Evolutionary conservation across 495 filamentous ascomycete genomes (phyloP).

Genomic region (Hypoxylon cercidicola): DNA sequence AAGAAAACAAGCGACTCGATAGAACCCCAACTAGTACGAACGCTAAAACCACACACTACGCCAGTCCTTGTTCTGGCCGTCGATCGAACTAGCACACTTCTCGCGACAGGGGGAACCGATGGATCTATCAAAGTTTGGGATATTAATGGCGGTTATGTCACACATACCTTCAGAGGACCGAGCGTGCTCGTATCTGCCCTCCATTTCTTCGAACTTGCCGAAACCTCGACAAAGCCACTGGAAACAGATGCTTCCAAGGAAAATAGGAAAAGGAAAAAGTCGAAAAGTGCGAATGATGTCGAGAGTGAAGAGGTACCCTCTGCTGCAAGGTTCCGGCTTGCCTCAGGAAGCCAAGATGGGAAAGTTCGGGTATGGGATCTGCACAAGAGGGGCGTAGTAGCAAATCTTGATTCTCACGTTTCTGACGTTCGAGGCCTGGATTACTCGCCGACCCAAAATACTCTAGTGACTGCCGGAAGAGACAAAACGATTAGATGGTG

Average conservation of each 20-base stretch:
- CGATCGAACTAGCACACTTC: slow-evolving; percentile 85
- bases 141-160: slow-evolving; percentile 87
- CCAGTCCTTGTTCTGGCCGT: slow-evolving; percentile 86
- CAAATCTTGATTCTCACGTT: slow-evolving; percentile 88
- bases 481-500: slow-evolving; percentile 95
- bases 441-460: slow-evolving; percentile 77
- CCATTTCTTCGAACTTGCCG: slow-evolving; percentile 84
- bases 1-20: slow-evolving; percentile 64
- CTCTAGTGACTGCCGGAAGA: slow-evolving; percentile 85
- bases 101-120: slow-evolving; percentile 92
- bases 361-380: slow-evolving; percentile 92
- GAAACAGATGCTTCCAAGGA: slow-evolving; percentile 43
- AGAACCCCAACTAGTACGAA: slow-evolving; percentile 74
- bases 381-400: slow-evolving; percentile 79
- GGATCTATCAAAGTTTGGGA: slow-evolving; percentile 97
- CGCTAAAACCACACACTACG: slow-evolving; percentile 87
- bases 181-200: slow-evolving; percentile 90
- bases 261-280: slow-evolving; percentile 57
- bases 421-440: slow-evolving; percentile 88
- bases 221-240: slow-evolving; percentile 45
- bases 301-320: slow-evolving; percentile 50
- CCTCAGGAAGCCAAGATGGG: slow-evolving; percentile 92
- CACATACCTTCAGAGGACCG: slow-evolving; percentile 94
- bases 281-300: slow-evolving; percentile 55
- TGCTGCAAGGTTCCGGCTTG: slow-evolving; percentile 75